Base-by-base conservation (phyloP, 257 asterid species). In the Cordia subcordata region DNA sequence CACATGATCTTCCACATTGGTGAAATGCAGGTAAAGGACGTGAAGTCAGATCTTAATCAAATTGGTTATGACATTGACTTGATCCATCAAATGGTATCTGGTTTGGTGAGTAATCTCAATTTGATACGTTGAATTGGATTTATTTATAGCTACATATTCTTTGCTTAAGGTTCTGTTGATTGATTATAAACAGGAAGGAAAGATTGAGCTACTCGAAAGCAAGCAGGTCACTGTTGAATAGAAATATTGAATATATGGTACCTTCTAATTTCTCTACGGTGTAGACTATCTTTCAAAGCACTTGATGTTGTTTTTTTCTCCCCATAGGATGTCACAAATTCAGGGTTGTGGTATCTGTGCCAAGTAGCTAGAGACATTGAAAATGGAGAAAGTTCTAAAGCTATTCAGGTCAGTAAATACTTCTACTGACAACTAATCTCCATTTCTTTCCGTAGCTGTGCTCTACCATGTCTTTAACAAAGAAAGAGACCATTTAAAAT, bases 271-370 rank as follows among this genome's bases (percentile, higher is more conserved):
- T 52, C 9, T 19, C 9, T 42, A 10, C 10, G 47, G 47, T 42
- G 10, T 42, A 3, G 12, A 42, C 2, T n/a, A 42, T 1, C 10
- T 17, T 49, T 8, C 11, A 53, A 32, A 20, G 20, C 18, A 22
- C n/a, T 65, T 42, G 10, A 40, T 4, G 37, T n/a, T 49, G 40
- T 27, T 9, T 32, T 49, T 58, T 17, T 33, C 39, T 8, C 58
- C 50, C 45, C 53, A 22, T 81, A 87, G 95, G 94, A 84, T 76
- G 44, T 80, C 72, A 87, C 95, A 16, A 87, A 80, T 73, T 79
- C 94, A 15, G 95, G 94, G 49, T 54, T 87, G 71, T 87, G 81
- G 81, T 87, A 87, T 79, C 82, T 87, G 60, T 87, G 95, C 76
- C 88, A 84, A 80, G 86, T 53, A 49, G 90, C 94, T 63, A 86